Conservation (phyloP, 805 yeast genomes). For the Metschnikowia matae region DNA sequence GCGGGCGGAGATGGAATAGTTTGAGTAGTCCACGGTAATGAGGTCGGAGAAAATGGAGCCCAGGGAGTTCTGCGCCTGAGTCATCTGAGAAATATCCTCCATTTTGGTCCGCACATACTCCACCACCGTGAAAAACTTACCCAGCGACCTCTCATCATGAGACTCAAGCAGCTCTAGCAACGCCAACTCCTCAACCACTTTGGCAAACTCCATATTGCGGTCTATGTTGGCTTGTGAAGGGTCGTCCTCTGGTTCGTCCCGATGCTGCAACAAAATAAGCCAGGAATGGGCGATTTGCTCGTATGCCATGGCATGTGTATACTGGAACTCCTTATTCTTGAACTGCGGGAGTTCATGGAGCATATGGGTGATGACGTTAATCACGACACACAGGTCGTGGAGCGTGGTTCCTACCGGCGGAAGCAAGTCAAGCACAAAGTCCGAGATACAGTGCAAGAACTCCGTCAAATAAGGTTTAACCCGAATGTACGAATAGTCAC, state of each 20-base stretch:
- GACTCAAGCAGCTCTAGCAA: slow-evolving; percentile 40
- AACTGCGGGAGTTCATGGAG: slow-evolving; percentile 67
- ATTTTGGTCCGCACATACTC: slow-evolving; percentile 42
- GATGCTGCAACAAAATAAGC: slow-evolving; percentile 42
- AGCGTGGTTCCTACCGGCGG: slow-evolving; percentile 65
- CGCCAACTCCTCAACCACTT: slow-evolving; percentile 32
- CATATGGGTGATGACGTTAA: slow-evolving; percentile 56
- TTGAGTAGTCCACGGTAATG: slow-evolving; percentile 42
- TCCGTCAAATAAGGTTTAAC: slow-evolving; percentile 66
- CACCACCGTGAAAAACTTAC: slow-evolving; percentile 41
- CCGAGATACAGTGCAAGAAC: slow-evolving; percentile 66
- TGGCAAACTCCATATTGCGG: slow-evolving; percentile 22
- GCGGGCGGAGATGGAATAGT: slow-evolving; percentile 36
- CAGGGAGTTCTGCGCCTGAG: slow-evolving; percentile 7
- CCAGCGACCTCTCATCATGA: slow-evolving; percentile 43
- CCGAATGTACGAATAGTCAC: slow-evolving; percentile 74
- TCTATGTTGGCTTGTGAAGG: slow-evolving; percentile 12
- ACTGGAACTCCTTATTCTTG: slow-evolving; percentile 50
- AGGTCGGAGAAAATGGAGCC: slow-evolving; percentile 29
- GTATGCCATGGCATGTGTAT: slow-evolving; percentile 51
- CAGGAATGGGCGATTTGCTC: slow-evolving; percentile 61
- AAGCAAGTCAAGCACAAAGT: slow-evolving; percentile 65
- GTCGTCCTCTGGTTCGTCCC: slow-evolving; percentile 10
- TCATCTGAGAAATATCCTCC: slow-evolving; percentile 25
- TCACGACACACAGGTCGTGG: slow-evolving; percentile 53